These are phyloP conservation scores for Nicotiana attenuata DNA, from an alignment of 257 asterid genomes.

Conservation along the genomic window DNA sequence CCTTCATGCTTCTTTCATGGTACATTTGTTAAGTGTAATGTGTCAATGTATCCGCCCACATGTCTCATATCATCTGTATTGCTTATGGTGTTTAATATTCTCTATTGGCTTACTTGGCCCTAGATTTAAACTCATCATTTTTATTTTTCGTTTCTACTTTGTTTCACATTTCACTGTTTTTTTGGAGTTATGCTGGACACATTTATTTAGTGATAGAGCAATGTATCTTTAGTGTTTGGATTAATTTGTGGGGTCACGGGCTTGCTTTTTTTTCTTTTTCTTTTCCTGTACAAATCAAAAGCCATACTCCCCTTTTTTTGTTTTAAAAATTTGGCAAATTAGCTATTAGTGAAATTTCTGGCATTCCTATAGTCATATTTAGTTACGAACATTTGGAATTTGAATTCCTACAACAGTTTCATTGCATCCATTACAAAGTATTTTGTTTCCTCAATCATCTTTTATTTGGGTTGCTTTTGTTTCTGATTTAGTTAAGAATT, in stretches of 20 bases:
- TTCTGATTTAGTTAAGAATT: not conserved
- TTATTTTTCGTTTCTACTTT: not conserved
- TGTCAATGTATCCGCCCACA: not conserved
- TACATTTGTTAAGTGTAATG: not conserved
- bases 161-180: not conserved
- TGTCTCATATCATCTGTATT: not conserved
- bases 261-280: not conserved
- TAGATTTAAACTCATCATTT: not conserved
- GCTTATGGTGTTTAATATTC: not conserved
- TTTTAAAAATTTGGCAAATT: not conserved
- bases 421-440: not conserved
- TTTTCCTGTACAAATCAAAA: not conserved
- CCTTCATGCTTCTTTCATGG: not conserved
- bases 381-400: not conserved
- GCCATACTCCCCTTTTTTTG: not conserved
- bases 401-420: not conserved
- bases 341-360: not conserved
- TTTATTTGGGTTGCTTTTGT: not conserved
- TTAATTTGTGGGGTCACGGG: not conserved
- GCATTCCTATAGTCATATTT: not conserved
- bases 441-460: not conserved
- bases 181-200: not conserved
- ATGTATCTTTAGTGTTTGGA: not conserved
- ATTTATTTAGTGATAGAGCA: not conserved
- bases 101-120: not conserved